phyloP scores from a whole-genome alignment of 2,329 filamentous ascomycete species.

The Aspergillus spinulosporus region DNA sequence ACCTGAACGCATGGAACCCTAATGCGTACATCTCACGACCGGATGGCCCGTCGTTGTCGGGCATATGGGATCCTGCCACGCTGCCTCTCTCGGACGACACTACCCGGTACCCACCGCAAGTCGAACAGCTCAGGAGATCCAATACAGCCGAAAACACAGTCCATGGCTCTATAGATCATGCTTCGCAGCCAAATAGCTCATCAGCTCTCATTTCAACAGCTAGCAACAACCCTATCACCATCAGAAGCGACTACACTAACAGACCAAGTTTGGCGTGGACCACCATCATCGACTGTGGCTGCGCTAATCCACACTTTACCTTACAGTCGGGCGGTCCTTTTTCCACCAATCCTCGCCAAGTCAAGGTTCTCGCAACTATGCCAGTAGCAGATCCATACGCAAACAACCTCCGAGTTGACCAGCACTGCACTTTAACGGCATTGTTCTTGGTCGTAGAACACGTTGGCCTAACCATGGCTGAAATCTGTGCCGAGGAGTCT shows the following conservation, averaged over 20 bases:
- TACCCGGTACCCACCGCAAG: background rate
- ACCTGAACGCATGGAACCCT: slow-evolving; percentile 7
- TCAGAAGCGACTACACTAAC: slow-evolving; percentile 5
- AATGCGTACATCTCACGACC: background rate
- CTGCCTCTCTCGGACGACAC: background rate
- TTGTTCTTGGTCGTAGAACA: slow-evolving; percentile 22
- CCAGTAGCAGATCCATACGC: slow-evolving; percentile 25
- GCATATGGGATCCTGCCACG: slow-evolving; percentile 11
- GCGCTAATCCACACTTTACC: slow-evolving; percentile 19
- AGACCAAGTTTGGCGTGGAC: slow-evolving; percentile 12
- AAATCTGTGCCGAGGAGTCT: slow-evolving; percentile 27
- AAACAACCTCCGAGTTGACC: slow-evolving; percentile 31
- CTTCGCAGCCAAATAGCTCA: background rate
- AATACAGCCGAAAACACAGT: background rate
- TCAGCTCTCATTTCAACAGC: background rate
- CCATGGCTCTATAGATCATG: background rate
- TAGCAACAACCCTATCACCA: slow-evolving; percentile 8
- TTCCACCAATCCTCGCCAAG: slow-evolving; percentile 1
- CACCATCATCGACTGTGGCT: slow-evolving; percentile 20
- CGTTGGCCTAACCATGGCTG: slow-evolving; percentile 26
- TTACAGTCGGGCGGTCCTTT: slow-evolving; percentile 13
- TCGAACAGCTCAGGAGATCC: background rate
- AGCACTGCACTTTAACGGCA: slow-evolving; percentile 28
- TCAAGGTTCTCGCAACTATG: slow-evolving; percentile 17
- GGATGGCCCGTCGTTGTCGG: background rate